These are phyloP conservation scores for Brassica balearica DNA, from an alignment of 441 rosid species.

Conservation along the genomic window DNA sequence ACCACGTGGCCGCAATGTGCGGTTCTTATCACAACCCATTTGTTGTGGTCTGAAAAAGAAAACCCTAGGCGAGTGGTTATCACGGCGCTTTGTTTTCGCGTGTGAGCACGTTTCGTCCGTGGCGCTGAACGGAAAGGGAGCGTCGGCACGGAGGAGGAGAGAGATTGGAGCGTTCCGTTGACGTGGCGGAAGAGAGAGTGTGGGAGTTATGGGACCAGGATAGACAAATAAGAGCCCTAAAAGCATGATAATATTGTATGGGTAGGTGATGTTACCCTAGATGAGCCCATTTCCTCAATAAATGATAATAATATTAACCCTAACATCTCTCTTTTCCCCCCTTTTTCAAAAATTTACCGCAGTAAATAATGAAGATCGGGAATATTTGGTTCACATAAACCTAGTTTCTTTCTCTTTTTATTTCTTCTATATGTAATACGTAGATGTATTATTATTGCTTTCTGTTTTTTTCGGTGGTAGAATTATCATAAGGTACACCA, in stretches of 20 bases:
- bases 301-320: slow-evolving; percentile 44
- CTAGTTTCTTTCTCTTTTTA: not conserved
- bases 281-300: slow-evolving; percentile 43
- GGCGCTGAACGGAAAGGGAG: slow-evolving; percentile 17
- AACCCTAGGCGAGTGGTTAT: slow-evolving; percentile 58
- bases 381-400: slow-evolving; percentile 11
- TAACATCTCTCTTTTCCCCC: slow-evolving; percentile 7
- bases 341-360: slow-evolving; percentile 22
- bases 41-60: slow-evolving; percentile 37
- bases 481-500: slow-evolving; percentile 19
- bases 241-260: slow-evolving; percentile 45
- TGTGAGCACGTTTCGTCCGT: slow-evolving; percentile 41
- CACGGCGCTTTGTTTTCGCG: slow-evolving; percentile 22
- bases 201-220: slow-evolving; percentile 19
- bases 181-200: slow-evolving; percentile 21
- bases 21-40: slow-evolving; percentile 75
- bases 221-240: slow-evolving; percentile 45
- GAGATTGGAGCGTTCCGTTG: slow-evolving; percentile 31
- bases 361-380: slow-evolving; percentile 7
- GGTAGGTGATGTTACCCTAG: slow-evolving; percentile 51
- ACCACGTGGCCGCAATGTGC: slow-evolving; percentile 64
- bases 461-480: slow-evolving; percentile 32
- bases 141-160: slow-evolving; percentile 38
- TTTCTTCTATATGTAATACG: not conserved
- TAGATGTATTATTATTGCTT: not conserved